Conservation (phyloP, 345 rosid species). For the Eucalyptus virginea region DNA sequence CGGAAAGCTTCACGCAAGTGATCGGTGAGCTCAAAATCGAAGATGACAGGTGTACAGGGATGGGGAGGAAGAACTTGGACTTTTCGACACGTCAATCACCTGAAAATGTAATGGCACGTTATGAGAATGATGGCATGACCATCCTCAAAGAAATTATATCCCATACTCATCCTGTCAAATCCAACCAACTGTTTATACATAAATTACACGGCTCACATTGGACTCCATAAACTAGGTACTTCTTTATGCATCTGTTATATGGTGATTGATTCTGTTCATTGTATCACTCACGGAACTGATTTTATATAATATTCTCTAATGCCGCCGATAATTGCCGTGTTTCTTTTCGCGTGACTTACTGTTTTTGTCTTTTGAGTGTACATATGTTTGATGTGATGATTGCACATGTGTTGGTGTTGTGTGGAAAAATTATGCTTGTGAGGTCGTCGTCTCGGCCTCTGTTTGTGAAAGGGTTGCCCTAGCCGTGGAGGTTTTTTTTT, state of each 20-base stretch:
- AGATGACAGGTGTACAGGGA: neutral
- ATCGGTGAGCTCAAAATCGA: neutral
- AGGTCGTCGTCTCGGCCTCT: neutral
- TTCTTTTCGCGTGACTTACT: neutral
- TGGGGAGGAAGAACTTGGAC: neutral
- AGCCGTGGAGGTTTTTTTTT: neutral
- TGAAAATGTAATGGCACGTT: neutral
- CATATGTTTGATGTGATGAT: neutral
- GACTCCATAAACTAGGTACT: neutral
- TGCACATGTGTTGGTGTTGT: neutral
- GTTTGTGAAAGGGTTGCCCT: neutral
- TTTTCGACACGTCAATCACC: neutral
- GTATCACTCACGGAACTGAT: neutral
- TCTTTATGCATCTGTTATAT: neutral
- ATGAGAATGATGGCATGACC: neutral
- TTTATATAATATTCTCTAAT: neutral
- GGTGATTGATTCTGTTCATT: neutral
- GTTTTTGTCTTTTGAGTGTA: neutral
- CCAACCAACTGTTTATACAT: neutral
- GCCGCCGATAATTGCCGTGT: neutral
- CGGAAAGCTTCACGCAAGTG: neutral
- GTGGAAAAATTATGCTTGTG: neutral
- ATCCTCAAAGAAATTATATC: neutral
- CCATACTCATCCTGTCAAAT: neutral
- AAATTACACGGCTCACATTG: neutral